phyloP scores from a whole-genome alignment of 192 early-diverging fungal genomes.

The Backusella westeae region DNA sequence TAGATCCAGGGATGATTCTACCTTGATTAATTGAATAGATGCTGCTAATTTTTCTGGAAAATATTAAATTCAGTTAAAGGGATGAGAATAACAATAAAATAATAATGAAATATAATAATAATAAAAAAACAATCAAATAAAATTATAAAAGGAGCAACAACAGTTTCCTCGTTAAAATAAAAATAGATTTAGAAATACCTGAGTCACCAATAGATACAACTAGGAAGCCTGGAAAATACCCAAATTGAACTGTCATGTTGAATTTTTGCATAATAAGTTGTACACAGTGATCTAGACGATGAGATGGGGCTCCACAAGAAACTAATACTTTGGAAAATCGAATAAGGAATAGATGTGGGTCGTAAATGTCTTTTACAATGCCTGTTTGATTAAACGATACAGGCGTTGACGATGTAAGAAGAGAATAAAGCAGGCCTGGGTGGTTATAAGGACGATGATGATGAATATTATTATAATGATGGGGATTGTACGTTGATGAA shows the following conservation, averaged over 20 bases:
- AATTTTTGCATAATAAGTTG: conserved; percentile 12
- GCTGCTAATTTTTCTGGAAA: conserved; percentile 8
- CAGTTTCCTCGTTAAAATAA: not conserved
- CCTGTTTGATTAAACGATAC: not conserved
- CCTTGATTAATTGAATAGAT: conserved; percentile 20
- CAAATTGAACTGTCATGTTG: conserved; percentile 13
- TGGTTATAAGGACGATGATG: not conserved
- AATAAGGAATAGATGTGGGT: conserved; percentile 7
- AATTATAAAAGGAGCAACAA: not conserved
- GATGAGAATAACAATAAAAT: not conserved
- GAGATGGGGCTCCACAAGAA: conserved; percentile 13
- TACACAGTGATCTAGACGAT: conserved; percentile 22
- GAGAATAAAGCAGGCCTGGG: not conserved
- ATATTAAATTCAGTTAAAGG: not conserved
- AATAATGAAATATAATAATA: not conserved
- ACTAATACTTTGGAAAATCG: conserved; percentile 11
- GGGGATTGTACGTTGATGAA: not conserved
- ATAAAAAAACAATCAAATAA: conserved; percentile 2
- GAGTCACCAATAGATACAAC: conserved; percentile 17
- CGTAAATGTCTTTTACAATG: not conserved
- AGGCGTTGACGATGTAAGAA: not conserved
- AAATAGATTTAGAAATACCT: conserved; percentile 10
- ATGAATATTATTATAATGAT: not conserved
- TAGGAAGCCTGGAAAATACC: conserved; percentile 25
- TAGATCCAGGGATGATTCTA: conserved; percentile 11